phyloP scores from a whole-genome alignment of 169 alveolate genomes.

The Neospora caninum region DNA sequence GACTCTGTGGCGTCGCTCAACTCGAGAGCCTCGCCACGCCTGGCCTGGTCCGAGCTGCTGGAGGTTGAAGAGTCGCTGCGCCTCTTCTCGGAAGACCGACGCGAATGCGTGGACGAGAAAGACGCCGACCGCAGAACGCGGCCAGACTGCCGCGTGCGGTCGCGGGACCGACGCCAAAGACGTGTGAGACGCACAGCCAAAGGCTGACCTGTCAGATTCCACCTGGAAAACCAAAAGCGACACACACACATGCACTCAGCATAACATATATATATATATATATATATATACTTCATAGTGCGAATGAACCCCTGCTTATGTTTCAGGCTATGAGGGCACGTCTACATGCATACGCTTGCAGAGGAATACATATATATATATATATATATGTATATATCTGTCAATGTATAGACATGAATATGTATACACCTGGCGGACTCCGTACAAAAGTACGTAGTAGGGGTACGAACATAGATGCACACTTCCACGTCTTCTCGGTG shows the following conservation, averaged over 20 bases:
- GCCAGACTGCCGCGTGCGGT: background rate
- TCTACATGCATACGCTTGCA: too few relatives aligned
- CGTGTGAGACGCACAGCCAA: conserved; percentile 39
- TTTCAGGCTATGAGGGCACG: too few relatives aligned
- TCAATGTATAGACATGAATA: background rate
- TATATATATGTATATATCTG: too few relatives aligned
- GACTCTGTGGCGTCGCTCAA: background rate
- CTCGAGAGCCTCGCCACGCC: too few relatives aligned
- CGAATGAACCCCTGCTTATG: too few relatives aligned
- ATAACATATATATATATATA: background rate
- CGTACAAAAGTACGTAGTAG: too few relatives aligned
- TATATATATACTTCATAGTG: too few relatives aligned
- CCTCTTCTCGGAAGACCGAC: background rate
- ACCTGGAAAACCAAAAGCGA: conserved; percentile 34
- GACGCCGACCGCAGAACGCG: background rate
- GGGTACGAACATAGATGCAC: too few relatives aligned
- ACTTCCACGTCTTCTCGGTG: too few relatives aligned
- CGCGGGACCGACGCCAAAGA: background rate
- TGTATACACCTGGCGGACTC: too few relatives aligned
- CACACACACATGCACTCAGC: background rate
- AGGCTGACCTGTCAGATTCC: conserved; percentile 66
- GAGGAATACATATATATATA: too few relatives aligned
- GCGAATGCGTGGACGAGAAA: background rate
- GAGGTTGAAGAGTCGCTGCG: background rate
- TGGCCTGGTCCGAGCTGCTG: background rate